A percentile compares a stretch with the other conserved stretches of the same genome.
Evolutionary conservation across 1,284 basidiomycete genomes (phyloP).

Genomic region (Apiotrichum laibachii): DNA sequence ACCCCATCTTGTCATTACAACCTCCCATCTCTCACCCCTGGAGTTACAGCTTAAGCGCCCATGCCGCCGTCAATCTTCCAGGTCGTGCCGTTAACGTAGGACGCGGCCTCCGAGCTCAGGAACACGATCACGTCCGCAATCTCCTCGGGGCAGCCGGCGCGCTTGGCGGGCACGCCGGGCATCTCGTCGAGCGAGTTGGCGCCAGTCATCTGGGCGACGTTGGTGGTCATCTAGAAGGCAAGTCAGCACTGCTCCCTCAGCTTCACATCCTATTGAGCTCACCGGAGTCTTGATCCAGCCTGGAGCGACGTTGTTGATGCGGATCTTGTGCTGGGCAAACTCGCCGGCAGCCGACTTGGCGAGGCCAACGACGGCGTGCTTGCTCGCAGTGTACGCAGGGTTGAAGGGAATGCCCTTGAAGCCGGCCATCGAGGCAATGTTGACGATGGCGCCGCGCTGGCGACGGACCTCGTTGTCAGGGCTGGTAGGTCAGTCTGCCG

Average conservation of each 20-base stretch:
- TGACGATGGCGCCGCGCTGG: conserved; percentile 24
- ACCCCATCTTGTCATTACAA: no score
- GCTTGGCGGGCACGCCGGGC: conserved; percentile 15
- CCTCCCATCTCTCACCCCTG: no score
- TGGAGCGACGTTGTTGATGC: conserved; percentile 18
- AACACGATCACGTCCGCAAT: conserved; percentile 37
- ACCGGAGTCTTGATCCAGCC: conserved; percentile 10
- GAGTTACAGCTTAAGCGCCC: neutral
- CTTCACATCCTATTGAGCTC: no score
- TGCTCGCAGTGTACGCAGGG: conserved; percentile 11
- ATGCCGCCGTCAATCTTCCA: conserved; percentile 38
- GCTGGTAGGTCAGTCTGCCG: neutral
- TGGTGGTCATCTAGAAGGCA: conserved; percentile 3
- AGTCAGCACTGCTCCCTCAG: no score
- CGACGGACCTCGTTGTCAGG: neutral
- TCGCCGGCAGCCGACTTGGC: conserved; percentile 15
- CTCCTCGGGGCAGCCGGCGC: conserved; percentile 30
- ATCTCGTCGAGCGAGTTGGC: neutral
- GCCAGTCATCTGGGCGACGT: neutral
- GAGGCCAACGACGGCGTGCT: conserved; percentile 20
- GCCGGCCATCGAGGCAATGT: conserved; percentile 12
- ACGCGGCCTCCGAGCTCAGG: conserved; percentile 32
- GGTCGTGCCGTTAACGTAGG: conserved; percentile 31
- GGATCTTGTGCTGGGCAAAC: conserved; percentile 10
- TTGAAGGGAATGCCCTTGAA: neutral